Evolutionary conservation across 768 basidiomycete species (phyloP), one percentile per base, ranked within the genome.

Genomic region (Pholiota microspora): DNA sequence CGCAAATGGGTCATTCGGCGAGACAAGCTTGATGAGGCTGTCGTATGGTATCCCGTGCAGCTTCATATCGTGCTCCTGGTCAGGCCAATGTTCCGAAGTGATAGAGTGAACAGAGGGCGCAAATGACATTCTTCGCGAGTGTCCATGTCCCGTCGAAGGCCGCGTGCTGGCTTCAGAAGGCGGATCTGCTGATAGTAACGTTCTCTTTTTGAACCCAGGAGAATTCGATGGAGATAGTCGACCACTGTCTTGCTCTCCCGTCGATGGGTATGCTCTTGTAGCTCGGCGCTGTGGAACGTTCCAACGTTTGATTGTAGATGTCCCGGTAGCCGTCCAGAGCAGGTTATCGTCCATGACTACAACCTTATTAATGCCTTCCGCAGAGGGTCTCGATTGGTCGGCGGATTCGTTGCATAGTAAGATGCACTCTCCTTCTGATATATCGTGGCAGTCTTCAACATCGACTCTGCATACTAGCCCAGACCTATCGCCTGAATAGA

Each of bases 401-500:
- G 74, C 64, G n/a, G 76, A 64, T 62, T 86, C 86, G 65, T 85
- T 84, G 55, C 89, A 92, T 25, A 99, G 74, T 10, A 96, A 75
- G 34, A 91, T 74, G 64, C 96, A 98, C 68, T 94, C 90, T 27
- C 92, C 97, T 44, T 97, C 93, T 1, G 88, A 83, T 24, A 96
- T 78, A 53, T 94, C 90, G 12, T 78, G 71, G 56, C 85, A 88
- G 34, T 82, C 84, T 62, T 94, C 92, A 2, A 96, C 83, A 61
- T 99, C 97, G n/a, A 94, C 87, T 59, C 85, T 85, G 67, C 92
- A 93, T 6, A 98, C 85, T 54, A 86, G 75, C n/a, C 96, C 97
- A 2, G 89, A 83, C 25, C 90, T 82, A 62, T 98, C 96, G 8
- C 96, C 97, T 0, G 95, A 97, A 71, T 96, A 98, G 74, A 99